Base-by-base conservation (phyloP, 2,329 filamentous ascomycete species). In the Penicillium oxalicum region DNA sequence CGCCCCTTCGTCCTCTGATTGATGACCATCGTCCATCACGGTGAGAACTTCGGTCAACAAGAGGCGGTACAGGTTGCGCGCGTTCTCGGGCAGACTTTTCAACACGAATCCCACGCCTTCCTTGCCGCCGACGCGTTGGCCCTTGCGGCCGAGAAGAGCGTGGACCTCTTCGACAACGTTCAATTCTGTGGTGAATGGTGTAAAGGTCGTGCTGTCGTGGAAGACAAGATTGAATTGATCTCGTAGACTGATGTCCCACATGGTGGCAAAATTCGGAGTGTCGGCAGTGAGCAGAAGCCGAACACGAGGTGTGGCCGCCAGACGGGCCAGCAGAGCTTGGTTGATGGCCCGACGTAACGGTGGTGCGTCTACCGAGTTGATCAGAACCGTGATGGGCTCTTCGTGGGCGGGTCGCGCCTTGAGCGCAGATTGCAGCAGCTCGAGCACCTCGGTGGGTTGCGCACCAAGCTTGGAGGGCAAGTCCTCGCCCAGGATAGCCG, bases 161-260 rank as follows among this genome's bases (percentile, higher is more conserved):
- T 95, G 88, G 11, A 97, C 90, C 54, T 90, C 87, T 65, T 97
- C 90, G 3, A 97, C 89, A 2, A 88, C 83, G 61, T 95, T 88
- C 6, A 89, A 73, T 66, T 95, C 90, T 3, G 79, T 77, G 9
- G 78, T 75, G 59, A 87, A 88, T 0, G 88, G 78, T 0, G 80
- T 77, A 63, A 95, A 96, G 0, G 93, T 97, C 1, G 93, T 97
- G 61, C 86, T 86, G 71, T 98, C 91, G 72, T 98, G 93, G 70
- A 94, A 96, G 27, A 89, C 74, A 58, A 96, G 91, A 66, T 87
- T 87, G 70, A 91, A 88, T 27, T 87, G 81, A 12, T 88, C 85
- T 40, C 87, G 85, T n/a, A 91, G 77, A 47, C 84, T 84, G 45
- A 88, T 84, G 69, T 96, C 90, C 91, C 91, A 98, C 44, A 97